Conservation (phyloP, 305 asterid species). For the Rubia tinctorum region DNA sequence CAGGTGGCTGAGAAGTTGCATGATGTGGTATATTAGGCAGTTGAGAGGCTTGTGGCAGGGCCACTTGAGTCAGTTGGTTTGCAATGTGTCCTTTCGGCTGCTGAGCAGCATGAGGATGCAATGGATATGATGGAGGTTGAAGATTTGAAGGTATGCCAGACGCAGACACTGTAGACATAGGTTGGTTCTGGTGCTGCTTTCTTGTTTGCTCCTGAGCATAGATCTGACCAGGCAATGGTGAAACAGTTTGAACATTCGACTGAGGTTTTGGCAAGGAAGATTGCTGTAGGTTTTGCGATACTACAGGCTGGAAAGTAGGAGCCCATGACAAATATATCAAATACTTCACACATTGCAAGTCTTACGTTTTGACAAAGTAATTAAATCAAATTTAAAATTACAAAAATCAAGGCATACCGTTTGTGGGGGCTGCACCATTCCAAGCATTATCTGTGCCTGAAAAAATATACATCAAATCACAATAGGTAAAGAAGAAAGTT, state of each 20-base stretch:
- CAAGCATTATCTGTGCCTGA: slow-evolving; percentile 96
- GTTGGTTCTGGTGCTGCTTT: slow-evolving; percentile 59
- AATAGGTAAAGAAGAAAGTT: slow-evolving; percentile 17
- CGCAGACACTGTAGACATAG: slow-evolving; percentile 33
- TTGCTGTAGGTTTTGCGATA: slow-evolving; percentile 55
- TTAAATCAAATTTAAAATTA: slow-evolving; percentile 14
- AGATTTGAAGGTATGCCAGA: slow-evolving; percentile 44
- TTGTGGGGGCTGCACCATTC: slow-evolving; percentile 87
- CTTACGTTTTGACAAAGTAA: slow-evolving; percentile 15
- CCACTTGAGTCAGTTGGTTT: slow-evolving; percentile 46
- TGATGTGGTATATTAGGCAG: slow-evolving; percentile 59
- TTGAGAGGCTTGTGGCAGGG: slow-evolving; percentile 58
- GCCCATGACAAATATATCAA: slow-evolving; percentile 37
- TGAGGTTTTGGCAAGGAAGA: slow-evolving; percentile 45
- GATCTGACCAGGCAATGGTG: slow-evolving; percentile 48
- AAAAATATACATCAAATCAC: slow-evolving; percentile 19
- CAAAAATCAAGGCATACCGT: slow-evolving; percentile 45
- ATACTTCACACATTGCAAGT: slow-evolving; percentile 9
- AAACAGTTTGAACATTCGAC: slow-evolving; percentile 46
- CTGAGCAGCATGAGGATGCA: slow-evolving; percentile 52
- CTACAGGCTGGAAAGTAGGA: slow-evolving; percentile 46
- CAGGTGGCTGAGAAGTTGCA: slow-evolving; percentile 49
- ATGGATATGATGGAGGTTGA: slow-evolving; percentile 48
- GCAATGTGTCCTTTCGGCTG: slow-evolving; percentile 54
- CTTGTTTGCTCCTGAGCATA: slow-evolving; percentile 56